Percentiles rank a stretch among this genome's conserved stretches.
Conservation (phyloP, 2,329 filamentous ascomycete species). For the Chalaropsis thielavioides region DNA sequence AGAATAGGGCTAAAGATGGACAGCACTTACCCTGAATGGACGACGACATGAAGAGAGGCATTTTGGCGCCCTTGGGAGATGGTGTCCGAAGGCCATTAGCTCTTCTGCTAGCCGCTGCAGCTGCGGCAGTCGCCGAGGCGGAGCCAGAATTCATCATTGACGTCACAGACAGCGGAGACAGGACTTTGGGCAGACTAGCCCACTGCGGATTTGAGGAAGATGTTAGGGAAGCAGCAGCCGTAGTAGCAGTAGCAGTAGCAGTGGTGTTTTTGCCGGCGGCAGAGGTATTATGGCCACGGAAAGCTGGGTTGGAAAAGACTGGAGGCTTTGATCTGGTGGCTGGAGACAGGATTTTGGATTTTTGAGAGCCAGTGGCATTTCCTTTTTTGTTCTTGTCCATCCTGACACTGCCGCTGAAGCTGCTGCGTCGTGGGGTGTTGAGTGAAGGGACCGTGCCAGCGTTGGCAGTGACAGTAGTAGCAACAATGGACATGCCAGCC, state of each 20-base stretch:
- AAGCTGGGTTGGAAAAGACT: not conserved
- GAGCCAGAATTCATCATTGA: conserved; percentile 9
- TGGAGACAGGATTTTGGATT: not conserved
- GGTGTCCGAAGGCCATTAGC: conserved; percentile 4
- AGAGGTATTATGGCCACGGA: not conserved
- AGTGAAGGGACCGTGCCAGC: not conserved
- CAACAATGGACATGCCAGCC: not conserved
- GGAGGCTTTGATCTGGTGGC: not conserved
- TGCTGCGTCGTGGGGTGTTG: conserved; percentile 4
- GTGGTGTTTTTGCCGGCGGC: not conserved
- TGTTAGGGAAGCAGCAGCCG: not conserved
- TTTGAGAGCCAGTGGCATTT: conserved; percentile 2
- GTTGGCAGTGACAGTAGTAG: not conserved
- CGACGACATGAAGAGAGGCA: conserved; percentile 29
- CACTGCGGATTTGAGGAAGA: not conserved
- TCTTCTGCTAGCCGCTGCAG: not conserved
- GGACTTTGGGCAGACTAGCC: not conserved
- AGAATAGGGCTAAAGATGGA: not conserved
- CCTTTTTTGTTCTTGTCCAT: conserved; percentile 9
- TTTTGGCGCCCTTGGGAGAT: conserved; percentile 20
- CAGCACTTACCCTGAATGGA: conserved; percentile 26
- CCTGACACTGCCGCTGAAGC: conserved; percentile 1
- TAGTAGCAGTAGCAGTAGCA: not conserved
- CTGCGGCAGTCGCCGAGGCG: not conserved
- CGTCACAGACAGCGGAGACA: conserved; percentile 9